Evolutionary conservation across 1,139 yeast genomes (phyloP), one percentile per base, ranked within the genome.

Genomic region (Geotrichum candidum): DNA sequence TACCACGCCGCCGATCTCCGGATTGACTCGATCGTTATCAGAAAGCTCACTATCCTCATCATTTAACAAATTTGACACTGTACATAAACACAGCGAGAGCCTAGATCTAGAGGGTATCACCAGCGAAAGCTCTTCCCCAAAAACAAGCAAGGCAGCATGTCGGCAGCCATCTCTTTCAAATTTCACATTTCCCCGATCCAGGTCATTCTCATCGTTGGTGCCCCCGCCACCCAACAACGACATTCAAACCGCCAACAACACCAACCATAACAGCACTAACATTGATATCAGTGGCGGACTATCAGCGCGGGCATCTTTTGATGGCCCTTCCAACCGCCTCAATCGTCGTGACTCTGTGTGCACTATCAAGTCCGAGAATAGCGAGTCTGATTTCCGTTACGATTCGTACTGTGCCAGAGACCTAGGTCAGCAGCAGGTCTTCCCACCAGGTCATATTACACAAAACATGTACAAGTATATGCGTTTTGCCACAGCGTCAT

Each of bases 401-500:
- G 59, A 60, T 55, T 60, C 62, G 27, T 60, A 56, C 53, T 60
- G 59, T 56, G 62, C 59, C 6, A 35, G 51, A 9, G 57, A 41
- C 31, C 54, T 56, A 15, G 25, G 54, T 9, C 62, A 60, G 46
- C 57, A 59, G 15, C 60, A 65, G 50, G 56, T 52, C 29, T 71
- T 70, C 58, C 74, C 73, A 15, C 66, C 69, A 0, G 72, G 69
- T 9, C 73, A 70, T 51, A 63, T 70, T 48, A 68, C 72, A 18
- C 64, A 65, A 57, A 71, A 70, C 61, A 67, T 73, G 69, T 73
- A 74, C 7, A 70, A 70, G 54, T 73, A 70, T 61, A 71, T 70
- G 66, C 65, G 74, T 23, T 73, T 67, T 61, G 73, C 76, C 4
- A 67, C 75, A 4, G 76, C 76, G 1, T 71, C 76, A 2, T 74